A percentile compares a stretch with the other conserved stretches of the same genome.
phyloP scores from a whole-genome alignment of 768 basidiomycete species.

The Flagelloscypha sp. region DNA sequence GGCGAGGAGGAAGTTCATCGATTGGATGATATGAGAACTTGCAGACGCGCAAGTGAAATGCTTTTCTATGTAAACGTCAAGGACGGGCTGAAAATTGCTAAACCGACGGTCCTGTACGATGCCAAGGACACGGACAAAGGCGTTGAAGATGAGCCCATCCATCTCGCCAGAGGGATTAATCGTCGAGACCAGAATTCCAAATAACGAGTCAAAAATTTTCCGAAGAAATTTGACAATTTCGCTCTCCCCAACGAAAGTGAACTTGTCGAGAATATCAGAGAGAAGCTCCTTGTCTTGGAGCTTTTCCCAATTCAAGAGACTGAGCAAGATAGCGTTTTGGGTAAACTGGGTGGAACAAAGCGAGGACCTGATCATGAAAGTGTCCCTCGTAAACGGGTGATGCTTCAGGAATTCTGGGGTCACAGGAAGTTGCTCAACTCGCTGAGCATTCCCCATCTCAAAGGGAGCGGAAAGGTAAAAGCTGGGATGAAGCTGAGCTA shows the following conservation, averaged over 20 bases:
- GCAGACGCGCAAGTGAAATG: conserved; percentile 81
- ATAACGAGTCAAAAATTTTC: conserved; percentile 88
- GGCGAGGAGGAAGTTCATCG: conserved; percentile 75
- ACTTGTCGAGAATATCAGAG: conserved; percentile 66
- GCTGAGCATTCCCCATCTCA: conserved; percentile 46
- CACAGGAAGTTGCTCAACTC: conserved; percentile 48
- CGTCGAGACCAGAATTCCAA: conserved; percentile 74
- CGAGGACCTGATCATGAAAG: conserved; percentile 74
- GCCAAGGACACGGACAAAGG: conserved; percentile 83
- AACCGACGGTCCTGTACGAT: conserved; percentile 93
- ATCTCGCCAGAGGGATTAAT: conserved; percentile 71
- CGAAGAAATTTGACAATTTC: conserved; percentile 92
- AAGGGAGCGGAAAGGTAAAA: conserved; percentile 69
- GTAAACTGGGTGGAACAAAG: conserved; percentile 90
- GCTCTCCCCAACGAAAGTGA: conserved; percentile 88
- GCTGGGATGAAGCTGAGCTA: conserved; percentile 51
- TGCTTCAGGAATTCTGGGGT: conserved; percentile 55
- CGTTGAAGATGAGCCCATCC: conserved; percentile 83
- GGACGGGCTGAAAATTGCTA: conserved; percentile 87
- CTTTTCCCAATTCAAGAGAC: conserved; percentile 74
- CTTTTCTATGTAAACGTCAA: conserved; percentile 87
- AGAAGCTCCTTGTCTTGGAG: conserved; percentile 57
- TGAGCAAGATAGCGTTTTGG: conserved; percentile 78
- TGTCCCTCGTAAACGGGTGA: conserved; percentile 68
- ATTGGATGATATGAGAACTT: conserved; percentile 76